Percentiles rank a stretch among this genome's conserved stretches.
Conservation (phyloP, 805 yeast genomes). For the Tetrapisispora pingtungensis region DNA sequence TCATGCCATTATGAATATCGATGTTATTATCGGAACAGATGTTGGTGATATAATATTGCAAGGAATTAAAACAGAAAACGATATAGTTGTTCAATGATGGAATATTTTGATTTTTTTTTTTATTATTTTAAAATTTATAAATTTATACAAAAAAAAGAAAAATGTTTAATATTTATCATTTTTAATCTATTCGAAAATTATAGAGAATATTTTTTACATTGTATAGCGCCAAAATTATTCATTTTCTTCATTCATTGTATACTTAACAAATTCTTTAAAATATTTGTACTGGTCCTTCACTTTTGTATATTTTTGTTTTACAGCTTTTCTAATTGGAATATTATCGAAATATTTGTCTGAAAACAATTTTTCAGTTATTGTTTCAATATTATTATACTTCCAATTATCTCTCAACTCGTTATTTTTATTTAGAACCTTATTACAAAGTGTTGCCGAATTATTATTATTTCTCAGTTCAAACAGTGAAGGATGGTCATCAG, state of each 20-base stretch:
- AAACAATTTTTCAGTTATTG: not conserved
- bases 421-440: not conserved
- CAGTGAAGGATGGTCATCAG: too few species aligned
- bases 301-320: conserved; percentile 12
- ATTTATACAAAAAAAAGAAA: not conserved
- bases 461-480: not conserved
- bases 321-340: conserved; percentile 11
- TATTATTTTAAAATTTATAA: not conserved
- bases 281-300: conserved; percentile 12
- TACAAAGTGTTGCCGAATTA: not conserved
- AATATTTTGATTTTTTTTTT: not conserved
- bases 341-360: not conserved
- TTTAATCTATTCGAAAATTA: not conserved
- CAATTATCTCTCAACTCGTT: not conserved
- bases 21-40: conserved; percentile 16
- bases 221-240: conserved; percentile 2
- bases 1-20: conserved; percentile 16
- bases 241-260: conserved; percentile 14
- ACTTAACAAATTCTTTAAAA: conserved; percentile 14
- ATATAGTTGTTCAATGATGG: conserved; percentile 14
- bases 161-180: too few species aligned
- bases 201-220: too few species aligned
- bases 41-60: conserved; percentile 22
- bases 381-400: conserved; percentile 1
- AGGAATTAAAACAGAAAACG: conserved; percentile 21